phyloP scores from a whole-genome alignment of 768 basidiomycete species.

The Tulasnella sp. region DNA sequence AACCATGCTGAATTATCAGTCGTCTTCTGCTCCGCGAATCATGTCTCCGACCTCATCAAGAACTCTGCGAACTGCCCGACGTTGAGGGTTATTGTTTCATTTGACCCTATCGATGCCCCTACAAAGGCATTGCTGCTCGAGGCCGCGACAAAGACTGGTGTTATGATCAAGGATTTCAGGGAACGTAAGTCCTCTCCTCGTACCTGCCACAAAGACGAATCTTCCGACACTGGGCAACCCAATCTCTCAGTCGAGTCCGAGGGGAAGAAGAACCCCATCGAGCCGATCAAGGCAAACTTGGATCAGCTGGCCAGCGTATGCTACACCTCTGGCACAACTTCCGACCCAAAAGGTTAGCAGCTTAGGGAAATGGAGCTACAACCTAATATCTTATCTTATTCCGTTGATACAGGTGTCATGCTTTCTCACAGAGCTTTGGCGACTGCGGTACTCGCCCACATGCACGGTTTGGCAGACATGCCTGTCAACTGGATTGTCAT shows the following conservation, averaged over 20 bases:
- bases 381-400: neutral
- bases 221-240: too few relatives aligned
- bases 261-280: slow-evolving; percentile 54
- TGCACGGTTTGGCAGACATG: neutral
- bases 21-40: slow-evolving; percentile 60
- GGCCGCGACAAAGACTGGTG: slow-evolving; percentile 56
- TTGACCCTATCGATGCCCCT: slow-evolving; percentile 49
- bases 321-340: slow-evolving; percentile 15
- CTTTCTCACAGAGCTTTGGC: slow-evolving; percentile 3
- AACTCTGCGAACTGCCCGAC: slow-evolving; percentile 47
- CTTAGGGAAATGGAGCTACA: neutral
- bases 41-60: slow-evolving; percentile 67
- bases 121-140: slow-evolving; percentile 43
- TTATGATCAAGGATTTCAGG: slow-evolving; percentile 50
- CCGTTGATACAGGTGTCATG: slow-evolving; percentile 32
- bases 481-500: neutral
- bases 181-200: slow-evolving; percentile 44
- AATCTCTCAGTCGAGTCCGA: slow-evolving; percentile 51
- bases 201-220: neutral
- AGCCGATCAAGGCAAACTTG: slow-evolving; percentile 33
- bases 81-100: slow-evolving; percentile 65
- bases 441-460: neutral
- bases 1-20: slow-evolving; percentile 74
- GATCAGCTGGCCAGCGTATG: slow-evolving; percentile 36
- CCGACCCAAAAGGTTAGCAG: slow-evolving; percentile 24